phyloP scores from a whole-genome alignment of 2,329 filamentous ascomycete species.

The Aaosphaeria pasadenensis region DNA sequence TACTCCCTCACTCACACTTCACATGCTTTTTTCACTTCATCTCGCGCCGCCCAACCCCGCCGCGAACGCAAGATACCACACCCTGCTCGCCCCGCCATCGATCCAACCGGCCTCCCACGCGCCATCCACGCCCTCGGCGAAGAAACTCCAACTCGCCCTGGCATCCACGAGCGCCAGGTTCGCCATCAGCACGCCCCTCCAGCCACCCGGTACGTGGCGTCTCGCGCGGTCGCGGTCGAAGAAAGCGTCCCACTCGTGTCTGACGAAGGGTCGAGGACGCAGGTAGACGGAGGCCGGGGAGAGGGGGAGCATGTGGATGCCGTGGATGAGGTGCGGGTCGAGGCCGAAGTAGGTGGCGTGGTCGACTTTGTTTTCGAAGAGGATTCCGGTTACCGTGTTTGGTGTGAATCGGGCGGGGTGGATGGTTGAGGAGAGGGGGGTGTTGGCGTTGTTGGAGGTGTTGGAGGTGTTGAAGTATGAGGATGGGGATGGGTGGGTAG shows the following conservation, averaged over 20 bases:
- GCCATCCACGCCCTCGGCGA: constrained; percentile 61
- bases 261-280: constrained; percentile 67
- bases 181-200: constrained; percentile 80
- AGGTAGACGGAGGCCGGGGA: constrained; percentile 66
- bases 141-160: constrained; percentile 68
- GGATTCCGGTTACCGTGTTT: constrained; percentile 68
- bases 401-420: constrained; percentile 74
- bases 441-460: constrained; percentile 69
- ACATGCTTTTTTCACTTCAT: constrained; percentile 15
- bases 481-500: constrained; percentile 62
- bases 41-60: constrained; percentile 18
- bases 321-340: constrained; percentile 62
- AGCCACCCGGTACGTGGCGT: constrained; percentile 62
- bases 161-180: constrained; percentile 80
- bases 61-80: constrained; percentile 33
- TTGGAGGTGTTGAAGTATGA: constrained; percentile 76
- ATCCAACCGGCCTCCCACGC: constrained; percentile 58
- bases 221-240: constrained; percentile 47
- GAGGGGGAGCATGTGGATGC: constrained; percentile 82
- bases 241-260: constrained; percentile 63
- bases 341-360: constrained; percentile 85
- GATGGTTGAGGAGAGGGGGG: constrained; percentile 81
- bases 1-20: not conserved
- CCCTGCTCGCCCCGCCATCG: constrained; percentile 67
- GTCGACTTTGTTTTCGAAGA: constrained; percentile 95